Percentiles rank a stretch among this genome's conserved stretches.
phyloP scores from a whole-genome alignment of 345 rosid species.

The Lenwebbia sp. region DNA sequence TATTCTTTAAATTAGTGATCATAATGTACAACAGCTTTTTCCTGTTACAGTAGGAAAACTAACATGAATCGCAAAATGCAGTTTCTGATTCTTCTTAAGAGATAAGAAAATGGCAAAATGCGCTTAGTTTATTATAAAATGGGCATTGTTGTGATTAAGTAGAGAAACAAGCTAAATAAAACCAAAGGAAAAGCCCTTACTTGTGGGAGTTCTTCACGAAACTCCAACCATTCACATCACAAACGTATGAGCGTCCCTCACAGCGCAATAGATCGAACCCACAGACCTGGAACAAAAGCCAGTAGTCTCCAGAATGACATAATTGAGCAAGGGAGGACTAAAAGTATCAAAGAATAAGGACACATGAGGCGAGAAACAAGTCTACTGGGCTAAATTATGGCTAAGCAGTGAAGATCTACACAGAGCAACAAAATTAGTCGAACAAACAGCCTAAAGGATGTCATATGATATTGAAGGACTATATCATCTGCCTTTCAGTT shows the following conservation, averaged over 20 bases:
- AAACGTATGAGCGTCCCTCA: slow-evolving; percentile 93
- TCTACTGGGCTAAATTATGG: neutral
- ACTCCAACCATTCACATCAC: slow-evolving; percentile 99
- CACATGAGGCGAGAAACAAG: neutral
- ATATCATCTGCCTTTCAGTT: neutral
- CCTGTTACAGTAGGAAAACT: neutral
- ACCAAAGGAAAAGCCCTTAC: slow-evolving; percentile 27
- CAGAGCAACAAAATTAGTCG: neutral
- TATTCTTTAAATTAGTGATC: neutral
- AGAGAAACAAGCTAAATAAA: neutral
- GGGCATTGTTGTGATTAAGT: neutral
- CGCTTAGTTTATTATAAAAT: neutral
- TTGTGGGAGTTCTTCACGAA: slow-evolving; percentile 98
- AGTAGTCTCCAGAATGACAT: neutral
- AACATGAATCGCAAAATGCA: neutral
- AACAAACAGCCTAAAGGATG: neutral
- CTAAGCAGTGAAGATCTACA: neutral
- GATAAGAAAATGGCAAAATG: neutral
- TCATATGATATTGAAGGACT: neutral
- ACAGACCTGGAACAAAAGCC: slow-evolving; percentile 56
- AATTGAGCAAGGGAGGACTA: neutral
- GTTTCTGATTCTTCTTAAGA: neutral
- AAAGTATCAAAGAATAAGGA: neutral
- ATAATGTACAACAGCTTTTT: neutral
- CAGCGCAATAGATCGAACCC: slow-evolving; percentile 98